phyloP scores from a whole-genome alignment of 345 rosid species.

The Populus pruinosa region DNA sequence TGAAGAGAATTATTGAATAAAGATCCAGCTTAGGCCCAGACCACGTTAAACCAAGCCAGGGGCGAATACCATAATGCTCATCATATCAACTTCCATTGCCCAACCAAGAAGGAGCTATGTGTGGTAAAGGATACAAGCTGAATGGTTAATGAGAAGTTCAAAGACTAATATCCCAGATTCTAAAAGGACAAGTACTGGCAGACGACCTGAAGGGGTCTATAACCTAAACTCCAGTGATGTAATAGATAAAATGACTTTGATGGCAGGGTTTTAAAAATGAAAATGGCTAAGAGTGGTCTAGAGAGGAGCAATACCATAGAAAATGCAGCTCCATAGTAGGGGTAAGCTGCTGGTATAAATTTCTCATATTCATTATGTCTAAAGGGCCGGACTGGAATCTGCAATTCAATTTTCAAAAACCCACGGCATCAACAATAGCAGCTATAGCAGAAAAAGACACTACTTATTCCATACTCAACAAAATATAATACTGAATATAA shows the following conservation, averaged over 20 bases:
- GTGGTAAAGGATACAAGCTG: too few species aligned
- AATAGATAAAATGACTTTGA: neutral
- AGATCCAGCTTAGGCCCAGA: neutral
- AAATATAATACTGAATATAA: neutral
- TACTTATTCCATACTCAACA: neutral
- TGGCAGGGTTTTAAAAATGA: neutral
- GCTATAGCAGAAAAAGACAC: neutral
- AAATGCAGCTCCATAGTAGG: slow-evolving; percentile 63
- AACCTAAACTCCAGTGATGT: too few species aligned
- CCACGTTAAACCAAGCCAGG: neutral
- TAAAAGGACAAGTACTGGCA: too few species aligned
- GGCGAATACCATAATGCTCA: neutral
- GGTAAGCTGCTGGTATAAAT: slow-evolving; percentile 59
- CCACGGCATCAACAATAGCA: neutral
- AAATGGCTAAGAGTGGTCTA: neutral
- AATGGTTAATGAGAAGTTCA: neutral
- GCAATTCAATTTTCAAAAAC: slow-evolving; percentile 14
- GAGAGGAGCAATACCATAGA: slow-evolving; percentile 34
- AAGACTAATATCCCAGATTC: neutral
- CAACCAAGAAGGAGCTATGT: neutral
- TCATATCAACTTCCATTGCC: neutral
- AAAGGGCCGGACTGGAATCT: slow-evolving; percentile 62
- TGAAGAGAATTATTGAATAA: neutral
- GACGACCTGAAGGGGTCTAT: too few species aligned
- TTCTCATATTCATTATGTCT: slow-evolving; percentile 57